Evolutionary conservation across 2,329 filamentous ascomycete genomes (phyloP).

Genomic region (Pyrenophora graminea): DNA sequence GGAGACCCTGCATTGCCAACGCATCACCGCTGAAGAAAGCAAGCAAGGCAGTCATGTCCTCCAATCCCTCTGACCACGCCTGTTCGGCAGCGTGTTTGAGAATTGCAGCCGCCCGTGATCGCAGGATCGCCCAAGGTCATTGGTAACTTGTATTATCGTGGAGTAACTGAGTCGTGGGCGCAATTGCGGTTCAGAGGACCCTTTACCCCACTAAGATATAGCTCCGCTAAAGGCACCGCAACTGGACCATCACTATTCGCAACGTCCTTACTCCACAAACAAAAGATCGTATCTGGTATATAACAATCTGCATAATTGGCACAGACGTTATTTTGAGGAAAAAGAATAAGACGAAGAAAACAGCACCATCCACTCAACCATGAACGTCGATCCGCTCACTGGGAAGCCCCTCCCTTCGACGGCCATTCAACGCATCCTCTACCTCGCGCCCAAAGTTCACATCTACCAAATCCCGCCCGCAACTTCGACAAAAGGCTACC

Average conservation of each 20-base stretch:
- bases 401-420: slow-evolving; percentile 69
- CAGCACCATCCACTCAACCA: slow-evolving; percentile 34
- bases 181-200: slow-evolving; percentile 3
- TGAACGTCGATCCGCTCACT: slow-evolving; percentile 74
- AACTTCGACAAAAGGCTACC: slow-evolving; percentile 77
- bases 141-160: not conserved
- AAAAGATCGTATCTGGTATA: not conserved
- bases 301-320: not conserved
- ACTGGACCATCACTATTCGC: not conserved
- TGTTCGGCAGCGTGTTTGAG: slow-evolving; percentile 30
- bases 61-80: slow-evolving; percentile 38
- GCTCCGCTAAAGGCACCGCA: not conserved
- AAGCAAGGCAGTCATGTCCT: slow-evolving; percentile 27
- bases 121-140: slow-evolving; percentile 2
- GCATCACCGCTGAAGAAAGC: slow-evolving; percentile 38
- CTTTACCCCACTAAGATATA: slow-evolving; percentile 25
- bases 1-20: slow-evolving; percentile 38
- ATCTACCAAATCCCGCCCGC: slow-evolving; percentile 87
- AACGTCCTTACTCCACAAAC: not conserved
- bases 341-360: not conserved
- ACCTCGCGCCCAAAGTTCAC: slow-evolving; percentile 74
- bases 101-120: slow-evolving; percentile 28
- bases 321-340: too few species aligned
- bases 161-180: not conserved
- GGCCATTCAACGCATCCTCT: slow-evolving; percentile 84